Conservation (phyloP, 2,329 filamentous ascomycete species). For the Fusarium sp. region DNA sequence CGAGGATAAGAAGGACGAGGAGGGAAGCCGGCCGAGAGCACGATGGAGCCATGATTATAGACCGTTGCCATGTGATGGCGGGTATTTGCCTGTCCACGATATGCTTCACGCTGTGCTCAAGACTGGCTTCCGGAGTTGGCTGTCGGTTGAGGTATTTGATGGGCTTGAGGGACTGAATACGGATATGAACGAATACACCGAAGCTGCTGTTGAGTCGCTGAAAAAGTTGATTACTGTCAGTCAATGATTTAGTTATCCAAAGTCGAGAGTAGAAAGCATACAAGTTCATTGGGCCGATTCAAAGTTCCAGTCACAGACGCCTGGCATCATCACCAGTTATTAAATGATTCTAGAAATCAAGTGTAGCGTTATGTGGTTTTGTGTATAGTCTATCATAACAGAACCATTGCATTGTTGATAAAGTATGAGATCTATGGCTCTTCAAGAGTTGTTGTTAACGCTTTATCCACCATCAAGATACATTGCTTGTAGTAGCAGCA, state of each 20-base stretch:
- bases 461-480: conserved; percentile 23
- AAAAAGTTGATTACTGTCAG: conserved; percentile 12
- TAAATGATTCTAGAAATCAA: no score
- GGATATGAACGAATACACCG: conserved; percentile 19
- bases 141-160: conserved; percentile 77
- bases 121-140: conserved; percentile 73
- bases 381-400: no score
- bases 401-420: no score
- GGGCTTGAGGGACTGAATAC: conserved; percentile 6
- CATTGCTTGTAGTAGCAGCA: conserved; percentile 30
- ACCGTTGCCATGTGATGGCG: conserved; percentile 74
- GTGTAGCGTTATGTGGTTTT: no score
- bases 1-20: conserved; percentile 54
- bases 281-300: no score
- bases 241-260: background rate
- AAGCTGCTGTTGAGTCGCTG: conserved; percentile 18
- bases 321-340: no score
- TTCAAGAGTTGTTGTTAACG: background rate
- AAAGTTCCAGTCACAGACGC: no score
- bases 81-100: conserved; percentile 73
- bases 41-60: conserved; percentile 77
- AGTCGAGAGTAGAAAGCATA: no score
- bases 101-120: conserved; percentile 71
- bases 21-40: conserved; percentile 67
- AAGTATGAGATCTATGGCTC: fast-evolving